phyloP scores from a whole-genome alignment of 345 rosid genomes.

The Raphanus sativus region DNA sequence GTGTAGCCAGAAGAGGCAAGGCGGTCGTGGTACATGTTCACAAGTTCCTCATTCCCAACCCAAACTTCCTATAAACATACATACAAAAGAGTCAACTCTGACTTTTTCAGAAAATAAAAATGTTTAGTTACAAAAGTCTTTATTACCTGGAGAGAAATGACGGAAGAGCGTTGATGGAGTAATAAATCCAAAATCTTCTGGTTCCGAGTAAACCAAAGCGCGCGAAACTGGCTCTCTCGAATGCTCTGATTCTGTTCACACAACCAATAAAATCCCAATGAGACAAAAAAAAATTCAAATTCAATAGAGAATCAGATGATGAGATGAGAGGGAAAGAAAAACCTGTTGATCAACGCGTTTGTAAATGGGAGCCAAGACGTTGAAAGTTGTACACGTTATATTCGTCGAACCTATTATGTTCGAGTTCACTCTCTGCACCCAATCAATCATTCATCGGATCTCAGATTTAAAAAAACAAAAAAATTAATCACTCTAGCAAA shows the following conservation, averaged over 20 bases:
- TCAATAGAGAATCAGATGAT: not conserved
- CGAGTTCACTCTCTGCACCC: slow-evolving; percentile 39
- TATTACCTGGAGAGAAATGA: slow-evolving; percentile 71
- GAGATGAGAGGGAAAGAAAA: not conserved
- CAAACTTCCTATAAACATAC: slow-evolving; percentile 69
- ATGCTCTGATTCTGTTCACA: slow-evolving; percentile 53
- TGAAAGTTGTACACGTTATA: slow-evolving; percentile 78
- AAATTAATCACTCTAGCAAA: not conserved
- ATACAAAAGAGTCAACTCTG: not conserved
- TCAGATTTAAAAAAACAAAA: not conserved
- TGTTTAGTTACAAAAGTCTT: not conserved
- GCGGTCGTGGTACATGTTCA: slow-evolving; percentile 58
- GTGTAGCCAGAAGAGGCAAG: slow-evolving; percentile 63
- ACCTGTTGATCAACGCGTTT: slow-evolving; percentile 66
- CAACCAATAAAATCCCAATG: not conserved
- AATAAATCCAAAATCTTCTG: slow-evolving; percentile 65
- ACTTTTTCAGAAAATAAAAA: not conserved
- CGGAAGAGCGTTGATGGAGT: slow-evolving; percentile 61
- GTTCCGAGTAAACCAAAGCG: slow-evolving; percentile 60
- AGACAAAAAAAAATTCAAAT: not conserved
- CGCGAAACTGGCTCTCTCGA: slow-evolving; percentile 66
- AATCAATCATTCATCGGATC: slow-evolving; percentile 25
- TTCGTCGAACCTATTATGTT: slow-evolving; percentile 38
- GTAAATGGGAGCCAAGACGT: slow-evolving; percentile 78
- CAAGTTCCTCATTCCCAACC: slow-evolving; percentile 78